Conservation (phyloP, 768 basidiomycete species). For the Lactarius tabidus region DNA sequence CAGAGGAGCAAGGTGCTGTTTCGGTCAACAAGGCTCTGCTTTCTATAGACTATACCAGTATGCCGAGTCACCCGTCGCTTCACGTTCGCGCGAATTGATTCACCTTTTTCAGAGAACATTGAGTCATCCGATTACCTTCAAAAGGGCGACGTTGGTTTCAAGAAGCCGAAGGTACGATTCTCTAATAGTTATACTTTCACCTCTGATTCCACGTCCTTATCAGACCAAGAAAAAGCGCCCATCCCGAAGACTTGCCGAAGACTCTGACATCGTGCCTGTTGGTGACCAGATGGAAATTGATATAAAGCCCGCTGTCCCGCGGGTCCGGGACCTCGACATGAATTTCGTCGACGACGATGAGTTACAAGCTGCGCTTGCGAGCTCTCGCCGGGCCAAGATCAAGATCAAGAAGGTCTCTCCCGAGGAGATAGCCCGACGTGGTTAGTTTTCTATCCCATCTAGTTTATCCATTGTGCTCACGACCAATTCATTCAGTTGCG, state of each 20-base stretch:
- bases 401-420: constrained; percentile 73
- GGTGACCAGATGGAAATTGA: constrained; percentile 79
- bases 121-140: constrained; percentile 84
- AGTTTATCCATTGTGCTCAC: constrained; percentile 10
- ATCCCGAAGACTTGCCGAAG: constrained; percentile 59
- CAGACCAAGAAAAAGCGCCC: constrained; percentile 93
- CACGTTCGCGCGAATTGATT: constrained; percentile 17
- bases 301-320: constrained; percentile 59
- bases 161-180: constrained; percentile 76
- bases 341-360: constrained; percentile 99
- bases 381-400: constrained; percentile 77
- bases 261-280: constrained; percentile 42
- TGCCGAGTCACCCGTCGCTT: constrained; percentile 33
- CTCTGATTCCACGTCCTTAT: constrained; percentile 3
- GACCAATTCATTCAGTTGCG: constrained; percentile 47
- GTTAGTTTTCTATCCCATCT: constrained; percentile 41
- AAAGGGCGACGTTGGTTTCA: constrained; percentile 92
- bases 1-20: constrained; percentile 48
- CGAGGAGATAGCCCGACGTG: constrained; percentile 75
- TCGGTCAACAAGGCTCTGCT: constrained; percentile 76
- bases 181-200: neutral
- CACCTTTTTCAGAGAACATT: constrained; percentile 61
- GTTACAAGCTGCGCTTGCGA: constrained; percentile 86
- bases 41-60: constrained; percentile 87
- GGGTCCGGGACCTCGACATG: constrained; percentile 68